Percentiles rank a stretch among this genome's conserved stretches.
phyloP scores from a whole-genome alignment of 2,329 filamentous ascomycete species.

The Fusarium praegraminearum region DNA sequence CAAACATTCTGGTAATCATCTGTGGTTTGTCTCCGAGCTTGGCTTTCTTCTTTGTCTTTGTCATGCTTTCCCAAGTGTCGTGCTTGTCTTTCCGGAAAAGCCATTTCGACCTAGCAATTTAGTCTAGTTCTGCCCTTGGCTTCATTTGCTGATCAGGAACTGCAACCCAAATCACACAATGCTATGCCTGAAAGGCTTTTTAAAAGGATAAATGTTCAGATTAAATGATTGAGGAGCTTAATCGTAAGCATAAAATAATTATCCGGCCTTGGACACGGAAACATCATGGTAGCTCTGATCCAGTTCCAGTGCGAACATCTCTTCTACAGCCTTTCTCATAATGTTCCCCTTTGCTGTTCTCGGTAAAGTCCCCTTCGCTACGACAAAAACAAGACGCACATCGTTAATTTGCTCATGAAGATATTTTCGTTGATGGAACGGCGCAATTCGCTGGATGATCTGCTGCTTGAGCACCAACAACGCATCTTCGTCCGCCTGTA shows the following conservation, averaged over 20 bases:
- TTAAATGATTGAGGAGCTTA: not conserved
- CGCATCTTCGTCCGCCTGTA: rapidly evolving
- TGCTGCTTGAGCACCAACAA: not conserved
- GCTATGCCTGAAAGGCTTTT: not conserved
- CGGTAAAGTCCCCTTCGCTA: not conserved
- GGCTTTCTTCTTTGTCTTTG: too few species aligned
- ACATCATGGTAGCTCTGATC: rapidly evolving
- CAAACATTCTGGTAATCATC: not conserved
- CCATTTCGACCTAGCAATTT: not conserved
- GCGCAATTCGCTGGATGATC: not conserved
- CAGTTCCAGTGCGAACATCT: not conserved
- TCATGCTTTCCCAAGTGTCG: too few species aligned
- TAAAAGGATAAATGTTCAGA: not conserved
- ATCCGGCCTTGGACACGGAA: not conserved
- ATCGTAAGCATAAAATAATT: not conserved
- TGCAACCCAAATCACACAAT: not conserved
- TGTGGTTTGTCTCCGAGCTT: rapidly evolving
- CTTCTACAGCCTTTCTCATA: slow-evolving; percentile 4
- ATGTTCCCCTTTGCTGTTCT: slow-evolving; percentile 15
- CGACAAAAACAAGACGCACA: not conserved
- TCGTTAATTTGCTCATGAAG: not conserved
- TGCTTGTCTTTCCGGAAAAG: too few species aligned
- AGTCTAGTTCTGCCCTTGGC: not conserved
- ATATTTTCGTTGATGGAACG: slow-evolving; percentile 10
- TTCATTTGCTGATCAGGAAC: not conserved